A percentile compares a stretch with the other conserved stretches of the same genome.
phyloP scores from a whole-genome alignment of 768 basidiomycete species.

The Hypsizygus marmoreus region DNA sequence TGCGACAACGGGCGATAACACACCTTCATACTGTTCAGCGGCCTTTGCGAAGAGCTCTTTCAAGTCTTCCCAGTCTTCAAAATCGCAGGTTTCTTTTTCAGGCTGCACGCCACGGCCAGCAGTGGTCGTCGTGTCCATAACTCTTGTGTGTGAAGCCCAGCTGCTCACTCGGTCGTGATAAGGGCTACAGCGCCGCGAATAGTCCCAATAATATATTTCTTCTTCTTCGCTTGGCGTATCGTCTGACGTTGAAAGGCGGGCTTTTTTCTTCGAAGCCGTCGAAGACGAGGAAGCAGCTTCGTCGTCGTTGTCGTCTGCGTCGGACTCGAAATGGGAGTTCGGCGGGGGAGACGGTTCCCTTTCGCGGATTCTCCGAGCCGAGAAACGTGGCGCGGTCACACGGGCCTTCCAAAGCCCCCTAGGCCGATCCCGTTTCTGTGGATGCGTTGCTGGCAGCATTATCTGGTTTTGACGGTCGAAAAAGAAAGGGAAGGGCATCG shows the following conservation, averaged over 20 bases:
- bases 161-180: conserved; percentile 28
- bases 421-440: conserved; percentile 31
- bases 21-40: conserved; percentile 60
- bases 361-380: conserved; percentile 22
- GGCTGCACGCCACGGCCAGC: conserved; percentile 24
- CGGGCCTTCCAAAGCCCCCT: conserved; percentile 49
- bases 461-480: conserved; percentile 17
- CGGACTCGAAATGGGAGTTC: conserved; percentile 13
- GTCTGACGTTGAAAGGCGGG: conserved; percentile 13
- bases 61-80: conserved; percentile 67
- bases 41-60: conserved; percentile 64
- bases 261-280: conserved; percentile 13
- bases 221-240: conserved; percentile 20
- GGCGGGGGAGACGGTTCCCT: conserved; percentile 18
- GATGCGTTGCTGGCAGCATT: conserved; percentile 18
- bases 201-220: conserved; percentile 34
- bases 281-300: conserved; percentile 16
- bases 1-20: conserved; percentile 20
- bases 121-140: conserved; percentile 43
- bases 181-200: conserved; percentile 27
- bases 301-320: conserved; percentile 24
- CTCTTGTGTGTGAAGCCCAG: conserved; percentile 34
- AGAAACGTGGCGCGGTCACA: conserved; percentile 31
- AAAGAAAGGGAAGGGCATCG: conserved; percentile 30
- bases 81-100: conserved; percentile 27